A percentile compares a stretch with the other conserved stretches of the same genome.
These are phyloP conservation scores for Amesomyces nigricolor DNA, from an alignment of 2,329 filamentous ascomycete genomes.

Conservation along the genomic window DNA sequence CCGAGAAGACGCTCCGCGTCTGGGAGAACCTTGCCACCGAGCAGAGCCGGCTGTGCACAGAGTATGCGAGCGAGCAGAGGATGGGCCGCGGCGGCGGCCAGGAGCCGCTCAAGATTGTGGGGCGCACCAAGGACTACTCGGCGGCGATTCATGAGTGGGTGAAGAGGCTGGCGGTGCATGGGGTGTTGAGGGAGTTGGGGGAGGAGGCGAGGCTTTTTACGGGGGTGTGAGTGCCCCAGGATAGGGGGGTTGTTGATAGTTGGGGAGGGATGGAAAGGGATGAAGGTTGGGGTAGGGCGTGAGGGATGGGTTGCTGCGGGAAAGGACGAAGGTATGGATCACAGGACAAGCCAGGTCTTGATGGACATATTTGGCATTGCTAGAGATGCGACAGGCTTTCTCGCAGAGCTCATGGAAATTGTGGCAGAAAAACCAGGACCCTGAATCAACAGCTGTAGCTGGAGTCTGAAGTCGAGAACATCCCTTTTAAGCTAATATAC, in stretches of 20 bases:
- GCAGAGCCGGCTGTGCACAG: conserved; percentile 4
- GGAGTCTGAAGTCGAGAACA: too few species aligned
- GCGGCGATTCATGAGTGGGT: conserved; percentile 65
- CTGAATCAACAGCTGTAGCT: too few species aligned
- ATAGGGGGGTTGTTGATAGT: neutral
- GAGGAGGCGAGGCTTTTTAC: conserved; percentile 13
- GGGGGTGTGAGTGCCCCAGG: neutral
- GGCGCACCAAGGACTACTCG: conserved; percentile 61
- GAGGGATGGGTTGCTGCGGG: neutral
- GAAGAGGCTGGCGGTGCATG: conserved; percentile 61
- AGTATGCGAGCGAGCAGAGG: conserved; percentile 34
- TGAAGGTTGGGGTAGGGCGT: neutral
- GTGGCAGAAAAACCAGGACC: too few species aligned
- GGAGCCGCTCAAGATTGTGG: conserved; percentile 21
- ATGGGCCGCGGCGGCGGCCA: conserved; percentile 28
- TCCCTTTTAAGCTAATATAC: too few species aligned
- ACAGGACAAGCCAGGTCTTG: too few species aligned
- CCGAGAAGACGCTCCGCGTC: neutral
- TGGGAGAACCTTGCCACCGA: conserved; percentile 8
- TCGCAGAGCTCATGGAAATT: too few species aligned
- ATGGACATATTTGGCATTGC: too few species aligned
- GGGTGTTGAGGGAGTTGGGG: conserved; percentile 45
- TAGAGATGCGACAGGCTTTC: neutral
- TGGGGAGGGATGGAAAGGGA: neutral
- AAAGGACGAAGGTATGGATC: too few species aligned